phyloP scores from a whole-genome alignment of 345 rosid species.

The Syzygium oleosum region DNA sequence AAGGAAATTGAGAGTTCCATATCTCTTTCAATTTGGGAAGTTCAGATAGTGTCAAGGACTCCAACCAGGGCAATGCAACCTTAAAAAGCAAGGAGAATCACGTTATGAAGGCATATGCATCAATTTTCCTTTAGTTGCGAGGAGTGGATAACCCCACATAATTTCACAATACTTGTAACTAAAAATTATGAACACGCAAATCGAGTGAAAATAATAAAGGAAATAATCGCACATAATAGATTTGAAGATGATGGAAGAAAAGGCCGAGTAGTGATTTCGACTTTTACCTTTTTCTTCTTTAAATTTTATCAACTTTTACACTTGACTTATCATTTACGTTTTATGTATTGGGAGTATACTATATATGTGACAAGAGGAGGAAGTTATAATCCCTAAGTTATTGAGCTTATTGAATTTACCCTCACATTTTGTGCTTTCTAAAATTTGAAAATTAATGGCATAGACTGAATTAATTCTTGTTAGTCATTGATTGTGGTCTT shows the following conservation, averaged over 20 bases:
- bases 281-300: neutral
- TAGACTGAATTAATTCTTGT: neutral
- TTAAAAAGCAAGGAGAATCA: too few relatives aligned
- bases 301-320: too few relatives aligned
- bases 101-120: too few relatives aligned
- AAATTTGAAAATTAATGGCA: neutral
- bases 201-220: too few relatives aligned
- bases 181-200: too few relatives aligned
- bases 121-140: too few relatives aligned
- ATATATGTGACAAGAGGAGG: too few relatives aligned
- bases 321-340: neutral
- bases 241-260: neutral
- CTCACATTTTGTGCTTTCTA: neutral
- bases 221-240: too few relatives aligned
- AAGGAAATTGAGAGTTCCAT: neutral
- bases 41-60: slow-evolving; percentile 1
- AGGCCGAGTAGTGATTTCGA: neutral
- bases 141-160: too few relatives aligned
- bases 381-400: neutral
- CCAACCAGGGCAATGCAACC: neutral
- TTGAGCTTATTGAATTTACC: neutral
- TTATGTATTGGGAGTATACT: neutral
- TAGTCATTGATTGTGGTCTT: neutral
- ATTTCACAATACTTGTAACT: too few relatives aligned
- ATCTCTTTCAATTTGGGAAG: neutral